Evolutionary conservation across 768 basidiomycete species (phyloP), one percentile per base, ranked within the genome.

Genomic region (Neoboletus magnificus): DNA sequence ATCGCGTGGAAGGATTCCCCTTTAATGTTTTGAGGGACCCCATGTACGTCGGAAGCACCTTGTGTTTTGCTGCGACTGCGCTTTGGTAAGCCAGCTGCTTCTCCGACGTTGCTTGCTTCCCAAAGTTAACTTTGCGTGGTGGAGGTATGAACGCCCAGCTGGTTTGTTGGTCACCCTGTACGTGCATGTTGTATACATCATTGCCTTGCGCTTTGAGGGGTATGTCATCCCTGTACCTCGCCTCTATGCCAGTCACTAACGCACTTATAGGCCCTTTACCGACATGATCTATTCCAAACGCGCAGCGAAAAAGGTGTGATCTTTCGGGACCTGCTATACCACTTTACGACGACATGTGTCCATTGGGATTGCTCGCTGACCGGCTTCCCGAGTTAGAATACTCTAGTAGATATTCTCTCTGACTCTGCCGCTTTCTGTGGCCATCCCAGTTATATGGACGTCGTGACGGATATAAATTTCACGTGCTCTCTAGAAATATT

Each of bases 11-110:
- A 65, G 88, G 90, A 69, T 99, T 99, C 78, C 96, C 96, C 0
- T 99, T 98, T 80, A 96, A 96, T 68, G 81, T 97, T 45, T 78
- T 95, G 40, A 79, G 83, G 20, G 88, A 97, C 71, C 96, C 96
- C 0, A 99, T 99, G 96, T 98, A 99, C 67, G 89, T 93, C 44
- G 96, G 96, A 9, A 93, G 89, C 66, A 94, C 93, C 6, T 75
- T 99, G 76, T 91, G 86, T 69, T 98, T 98, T 74, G 73, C 83
- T 36, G 95, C 86, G 22, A 85, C 83, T 1, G 89, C 96, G 0
- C 77, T 99, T 33, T 96, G 93, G 93, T 93, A 56, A 64, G 86
- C 69, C 7, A 23, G 23, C 50, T 48, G 23, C 50, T 48, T 37
- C 29, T 56, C 43, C 49, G n/a, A 37, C 27, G 54, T 29, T 35